These are phyloP conservation scores for Cladophialophora chaetospira DNA, from an alignment of 2,329 filamentous ascomycete species.

Conservation along the genomic window DNA sequence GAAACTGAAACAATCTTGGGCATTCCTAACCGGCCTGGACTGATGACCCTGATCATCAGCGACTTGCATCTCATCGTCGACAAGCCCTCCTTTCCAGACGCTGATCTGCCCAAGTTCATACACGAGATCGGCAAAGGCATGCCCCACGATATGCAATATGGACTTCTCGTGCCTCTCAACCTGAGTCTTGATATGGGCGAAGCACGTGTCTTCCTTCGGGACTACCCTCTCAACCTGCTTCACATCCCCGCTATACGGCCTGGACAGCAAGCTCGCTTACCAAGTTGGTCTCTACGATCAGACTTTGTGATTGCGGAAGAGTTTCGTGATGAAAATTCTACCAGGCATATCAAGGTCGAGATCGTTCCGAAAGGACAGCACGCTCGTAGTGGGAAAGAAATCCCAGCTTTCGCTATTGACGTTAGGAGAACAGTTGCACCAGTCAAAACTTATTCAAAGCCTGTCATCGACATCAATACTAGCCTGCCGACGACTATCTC, in stretches of 20 bases:
- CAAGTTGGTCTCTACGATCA: conserved; percentile 80
- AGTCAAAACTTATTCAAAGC: conserved; percentile 94
- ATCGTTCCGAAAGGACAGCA: conserved; percentile 72
- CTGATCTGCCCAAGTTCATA: conserved; percentile 79
- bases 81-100: conserved; percentile 86
- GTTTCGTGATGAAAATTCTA: conserved; percentile 77
- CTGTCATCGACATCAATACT: conserved; percentile 89
- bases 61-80: conserved; percentile 85
- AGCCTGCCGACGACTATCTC: conserved; percentile 88
- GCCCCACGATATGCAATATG: conserved; percentile 87
- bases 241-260: conserved; percentile 83
- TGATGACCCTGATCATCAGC: conserved; percentile 78
- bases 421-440: conserved; percentile 89
- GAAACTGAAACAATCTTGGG: conserved; percentile 84
- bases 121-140: conserved; percentile 95
- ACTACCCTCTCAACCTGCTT: conserved; percentile 89
- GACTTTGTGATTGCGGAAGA: conserved; percentile 98
- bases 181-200: conserved; percentile 89
- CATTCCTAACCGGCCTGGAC: conserved; percentile 78
- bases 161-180: conserved; percentile 85
- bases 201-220: conserved; percentile 78
- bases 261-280: conserved; percentile 75
- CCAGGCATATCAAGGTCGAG: conserved; percentile 76
- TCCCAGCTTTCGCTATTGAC: conserved; percentile 75
- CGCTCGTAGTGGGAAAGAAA: conserved; percentile 54